Conservation (phyloP, 352 stramenopile genomes). For the Phytophthora palmivora region DNA sequence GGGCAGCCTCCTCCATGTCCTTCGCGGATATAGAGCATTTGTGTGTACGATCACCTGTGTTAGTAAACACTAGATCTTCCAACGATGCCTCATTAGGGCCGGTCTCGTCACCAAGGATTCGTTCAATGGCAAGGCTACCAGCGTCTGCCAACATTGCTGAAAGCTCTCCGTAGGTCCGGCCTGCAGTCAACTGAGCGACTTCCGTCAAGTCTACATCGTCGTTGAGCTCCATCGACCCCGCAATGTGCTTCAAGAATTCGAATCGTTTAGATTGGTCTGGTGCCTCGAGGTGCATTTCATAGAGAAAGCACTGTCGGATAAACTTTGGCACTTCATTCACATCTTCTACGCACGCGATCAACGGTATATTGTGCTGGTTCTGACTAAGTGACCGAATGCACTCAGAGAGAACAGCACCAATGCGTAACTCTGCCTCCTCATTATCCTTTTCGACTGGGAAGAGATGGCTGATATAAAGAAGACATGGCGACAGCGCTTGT, state of each 20-base stretch:
- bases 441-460: constrained; percentile 83
- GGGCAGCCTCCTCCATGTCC: constrained; percentile 64
- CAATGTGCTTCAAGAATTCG: constrained; percentile 61
- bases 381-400: constrained; percentile 69
- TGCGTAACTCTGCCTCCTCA: constrained; percentile 72
- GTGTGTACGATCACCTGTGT: constrained; percentile 18
- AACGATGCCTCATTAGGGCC: constrained; percentile 34
- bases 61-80: constrained; percentile 31
- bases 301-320: constrained; percentile 83
- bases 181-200: constrained; percentile 72
- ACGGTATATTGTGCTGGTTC: constrained; percentile 57
- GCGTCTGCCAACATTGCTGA: constrained; percentile 71
- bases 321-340: constrained; percentile 81
- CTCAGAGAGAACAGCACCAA: constrained; percentile 69
- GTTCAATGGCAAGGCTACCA: constrained; percentile 56
- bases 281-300: constrained; percentile 73
- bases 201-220: constrained; percentile 61
- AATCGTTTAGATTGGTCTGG: constrained; percentile 63
- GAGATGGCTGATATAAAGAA: constrained; percentile 85
- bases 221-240: constrained; percentile 42
- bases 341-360: constrained; percentile 84
- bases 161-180: constrained; percentile 79
- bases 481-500: constrained; percentile 64
- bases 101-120: constrained; percentile 39
- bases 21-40: constrained; percentile 43